Evolutionary conservation across 352 stramenopile genomes (phyloP), one percentile per base, ranked within the genome.

Genomic region (Phytophthora lateralis): DNA sequence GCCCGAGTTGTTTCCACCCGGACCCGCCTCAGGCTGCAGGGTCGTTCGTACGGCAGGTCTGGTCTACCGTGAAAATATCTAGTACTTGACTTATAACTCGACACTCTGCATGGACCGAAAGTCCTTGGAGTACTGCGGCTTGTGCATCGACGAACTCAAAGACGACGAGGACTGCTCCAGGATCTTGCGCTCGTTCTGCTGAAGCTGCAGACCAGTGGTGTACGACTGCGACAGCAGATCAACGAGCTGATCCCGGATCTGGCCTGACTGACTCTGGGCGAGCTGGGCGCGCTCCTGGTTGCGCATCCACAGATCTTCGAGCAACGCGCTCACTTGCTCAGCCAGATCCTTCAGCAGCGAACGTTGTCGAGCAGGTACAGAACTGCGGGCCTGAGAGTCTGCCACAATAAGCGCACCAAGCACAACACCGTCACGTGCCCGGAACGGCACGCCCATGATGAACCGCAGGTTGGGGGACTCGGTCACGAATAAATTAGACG

Each of bases 371-470:
- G 65, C 26, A 8, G 66, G 51, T 7, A 85, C 55, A 8, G 68
- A 63, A 9, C 5, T 59, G 7, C 78, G 72, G 2, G 78, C 62
- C 20, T 78, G 65, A 1, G 77, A 55, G 42, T 89, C 79, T 0
- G 78, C 78, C 15, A 90, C 69, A 32, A 90, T 71, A 8, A 90
- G 63, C 0, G 78, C 81, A 8, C 81, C 81, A 7, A 90, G 64
- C 35, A 86, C 66, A 6, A 80, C 65, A 20, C 81, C 81, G 55
- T 87, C 78, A 7, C 63, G 60, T 32, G 66, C 71, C 1, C 65
- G 63, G 59, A 89, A 76, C 18, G 81, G 81, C 4, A 89, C 61
- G 7, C 73, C 81, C 48, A 86, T 74, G 15, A 88, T 49, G 39
- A 89, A 90, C 5, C 76, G 78, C 44, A 87, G 39, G 18, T 73